phyloP scores from a whole-genome alignment of 148 eudicot genomes.

The Arctostaphylos glauca region DNA sequence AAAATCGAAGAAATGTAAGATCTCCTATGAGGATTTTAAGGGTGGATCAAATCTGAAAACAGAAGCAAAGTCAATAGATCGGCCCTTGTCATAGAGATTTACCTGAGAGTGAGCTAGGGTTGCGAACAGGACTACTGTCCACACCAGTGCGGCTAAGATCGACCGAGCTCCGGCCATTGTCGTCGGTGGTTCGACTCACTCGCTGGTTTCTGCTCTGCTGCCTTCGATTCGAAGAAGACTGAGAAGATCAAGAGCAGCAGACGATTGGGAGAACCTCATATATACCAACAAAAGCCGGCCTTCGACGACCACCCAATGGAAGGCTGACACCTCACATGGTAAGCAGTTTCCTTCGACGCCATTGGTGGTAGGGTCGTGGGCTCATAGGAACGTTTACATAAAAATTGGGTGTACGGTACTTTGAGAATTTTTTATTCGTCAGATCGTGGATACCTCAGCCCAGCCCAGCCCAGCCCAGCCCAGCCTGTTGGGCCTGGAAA shows the following conservation, averaged over 20 bases:
- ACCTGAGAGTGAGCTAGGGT: constrained; percentile 61
- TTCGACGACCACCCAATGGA: not conserved
- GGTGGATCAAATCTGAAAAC: constrained; percentile 6
- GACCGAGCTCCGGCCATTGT: constrained; percentile 44
- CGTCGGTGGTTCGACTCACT: not conserved
- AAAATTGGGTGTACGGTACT: no score
- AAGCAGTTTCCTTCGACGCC: not conserved
- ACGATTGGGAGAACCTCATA: not conserved
- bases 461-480: not conserved
- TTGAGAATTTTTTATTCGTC: not conserved
- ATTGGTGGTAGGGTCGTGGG: constrained; percentile 14
- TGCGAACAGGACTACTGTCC: constrained; percentile 39
- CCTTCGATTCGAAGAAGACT: not conserved
- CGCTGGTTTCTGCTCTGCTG: constrained; percentile 12
- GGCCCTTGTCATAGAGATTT: not conserved
- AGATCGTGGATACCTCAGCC: not conserved
- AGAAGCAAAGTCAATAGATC: not conserved
- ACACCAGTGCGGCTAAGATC: constrained; percentile 30
- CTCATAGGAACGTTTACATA: not conserved
- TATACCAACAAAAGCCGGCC: not conserved
- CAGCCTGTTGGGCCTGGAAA: no score
- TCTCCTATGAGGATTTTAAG: not conserved
- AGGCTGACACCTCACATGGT: not conserved
- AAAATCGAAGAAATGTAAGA: not conserved
- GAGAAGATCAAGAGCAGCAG: not conserved